Percentiles rank a stretch among this genome's conserved stretches.
These are phyloP conservation scores for Ramichloridium luteum DNA, from an alignment of 2,329 filamentous ascomycete genomes.

Conservation along the genomic window DNA sequence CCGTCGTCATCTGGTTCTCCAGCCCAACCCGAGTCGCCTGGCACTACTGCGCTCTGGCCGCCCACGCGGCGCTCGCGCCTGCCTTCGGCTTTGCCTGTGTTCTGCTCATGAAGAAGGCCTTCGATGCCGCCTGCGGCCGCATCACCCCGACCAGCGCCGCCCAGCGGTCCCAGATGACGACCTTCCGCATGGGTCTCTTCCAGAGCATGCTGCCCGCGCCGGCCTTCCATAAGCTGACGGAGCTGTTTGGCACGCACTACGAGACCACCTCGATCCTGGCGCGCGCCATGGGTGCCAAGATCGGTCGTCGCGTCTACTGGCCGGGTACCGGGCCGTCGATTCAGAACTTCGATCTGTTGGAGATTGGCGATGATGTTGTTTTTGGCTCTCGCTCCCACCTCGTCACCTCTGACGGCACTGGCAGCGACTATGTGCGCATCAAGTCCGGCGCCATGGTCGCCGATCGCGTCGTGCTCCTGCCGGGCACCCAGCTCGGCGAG, in stretches of 20 bases:
- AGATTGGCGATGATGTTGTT: conserved; percentile 47
- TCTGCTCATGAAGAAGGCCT: conserved; percentile 28
- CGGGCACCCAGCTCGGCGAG: conserved; percentile 39
- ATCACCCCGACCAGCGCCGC: conserved; percentile 26
- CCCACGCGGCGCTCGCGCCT: conserved; percentile 32
- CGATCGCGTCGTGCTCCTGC: conserved; percentile 42
- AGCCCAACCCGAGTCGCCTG: conserved; percentile 35
- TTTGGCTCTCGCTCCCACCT: conserved; percentile 45
- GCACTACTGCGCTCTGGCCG: conserved; percentile 38
- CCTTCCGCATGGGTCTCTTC: conserved; percentile 36
- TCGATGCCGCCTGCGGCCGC: conserved; percentile 25
- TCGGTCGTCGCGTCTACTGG: conserved; percentile 46
- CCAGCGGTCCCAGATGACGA: conserved; percentile 27
- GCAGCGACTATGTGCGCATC: conserved; percentile 38
- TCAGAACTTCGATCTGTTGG: conserved; percentile 43
- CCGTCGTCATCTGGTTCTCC: conserved; percentile 40
- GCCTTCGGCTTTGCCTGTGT: conserved; percentile 35
- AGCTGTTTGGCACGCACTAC: conserved; percentile 44
- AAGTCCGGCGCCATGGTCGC: conserved; percentile 43
- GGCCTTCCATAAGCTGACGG: conserved; percentile 37
- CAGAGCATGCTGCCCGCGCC: conserved; percentile 34
- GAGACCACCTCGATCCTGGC: conserved; percentile 42
- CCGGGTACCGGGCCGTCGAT: conserved; percentile 44
- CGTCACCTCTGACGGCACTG: conserved; percentile 40
- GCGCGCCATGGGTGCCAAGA: conserved; percentile 39